These are phyloP conservation scores for Ogataea corticis DNA, from an alignment of 805 yeast genomes.

Conservation along the genomic window DNA sequence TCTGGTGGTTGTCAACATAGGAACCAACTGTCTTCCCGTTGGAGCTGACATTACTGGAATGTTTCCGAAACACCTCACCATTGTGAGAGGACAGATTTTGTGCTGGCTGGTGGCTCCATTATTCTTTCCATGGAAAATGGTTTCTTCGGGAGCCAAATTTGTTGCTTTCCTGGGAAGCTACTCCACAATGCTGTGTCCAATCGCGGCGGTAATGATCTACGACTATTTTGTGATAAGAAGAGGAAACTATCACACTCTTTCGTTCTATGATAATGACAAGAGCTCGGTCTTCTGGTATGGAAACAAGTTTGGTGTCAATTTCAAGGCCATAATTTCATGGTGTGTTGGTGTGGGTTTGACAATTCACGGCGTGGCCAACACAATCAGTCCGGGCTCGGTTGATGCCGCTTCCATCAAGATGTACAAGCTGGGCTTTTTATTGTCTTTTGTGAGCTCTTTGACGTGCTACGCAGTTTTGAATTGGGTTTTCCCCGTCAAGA, in stretches of 20 bases:
- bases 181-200: constrained; percentile 15
- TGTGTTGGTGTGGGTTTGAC: constrained; percentile 11
- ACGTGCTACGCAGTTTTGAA: constrained; percentile 8
- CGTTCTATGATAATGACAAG: constrained; percentile 14
- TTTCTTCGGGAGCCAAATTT: constrained; percentile 13
- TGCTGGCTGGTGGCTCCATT: constrained; percentile 14
- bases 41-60: constrained; percentile 29
- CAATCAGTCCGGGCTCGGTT: constrained; percentile 15
- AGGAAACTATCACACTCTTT: constrained; percentile 16
- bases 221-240: constrained; percentile 17
- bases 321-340: constrained; percentile 8
- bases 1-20: constrained; percentile 28
- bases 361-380: constrained; percentile 14
- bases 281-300: constrained; percentile 8
- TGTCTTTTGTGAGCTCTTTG: constrained; percentile 13
- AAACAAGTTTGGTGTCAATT: constrained; percentile 10
- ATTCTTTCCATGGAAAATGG: constrained; percentile 17
- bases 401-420: constrained; percentile 13
- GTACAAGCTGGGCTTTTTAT: constrained; percentile 18
- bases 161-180: constrained; percentile 17
- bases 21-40: constrained; percentile 21
- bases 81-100: constrained; percentile 20
- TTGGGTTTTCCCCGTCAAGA: constrained; percentile 4
- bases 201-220: constrained; percentile 14
- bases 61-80: constrained; percentile 27